A percentile compares a stretch with the other conserved stretches of the same genome.
These are phyloP conservation scores for Prosopis cineraria DNA, from an alignment of 306 rosid species.

Conservation along the genomic window DNA sequence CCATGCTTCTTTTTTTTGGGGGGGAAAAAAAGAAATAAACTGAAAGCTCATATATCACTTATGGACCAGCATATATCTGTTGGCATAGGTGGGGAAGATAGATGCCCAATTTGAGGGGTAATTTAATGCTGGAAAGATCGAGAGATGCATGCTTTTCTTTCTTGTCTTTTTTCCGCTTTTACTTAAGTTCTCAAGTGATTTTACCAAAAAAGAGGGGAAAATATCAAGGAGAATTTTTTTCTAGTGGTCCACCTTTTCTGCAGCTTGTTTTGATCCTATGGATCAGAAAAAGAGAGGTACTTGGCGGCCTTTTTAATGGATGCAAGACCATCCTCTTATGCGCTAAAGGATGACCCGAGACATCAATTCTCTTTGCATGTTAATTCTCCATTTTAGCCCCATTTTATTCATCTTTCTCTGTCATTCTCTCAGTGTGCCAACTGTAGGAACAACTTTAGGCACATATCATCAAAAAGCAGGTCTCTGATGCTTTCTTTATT, in stretches of 20 bases:
- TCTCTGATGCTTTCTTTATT: neutral
- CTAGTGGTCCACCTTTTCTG: slow-evolving; percentile 10
- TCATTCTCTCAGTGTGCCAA: neutral
- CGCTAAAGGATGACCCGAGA: neutral
- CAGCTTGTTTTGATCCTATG: neutral
- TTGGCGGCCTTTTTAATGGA: slow-evolving; percentile 1
- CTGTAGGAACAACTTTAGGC: slow-evolving; percentile 1
- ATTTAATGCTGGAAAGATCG: neutral
- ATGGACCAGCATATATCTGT: neutral
- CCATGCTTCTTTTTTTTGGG: neutral
- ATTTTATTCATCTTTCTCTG: neutral
- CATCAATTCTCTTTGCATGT: neutral
- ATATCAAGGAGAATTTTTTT: slow-evolving; percentile 15
- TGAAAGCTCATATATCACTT: neutral
- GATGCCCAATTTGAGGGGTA: slow-evolving; percentile 3
- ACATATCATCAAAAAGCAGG: neutral
- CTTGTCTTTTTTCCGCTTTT: neutral
- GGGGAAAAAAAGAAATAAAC: neutral
- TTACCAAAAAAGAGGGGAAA: neutral
- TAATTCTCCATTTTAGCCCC: neutral
- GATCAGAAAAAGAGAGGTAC: neutral
- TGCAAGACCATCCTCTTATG: neutral
- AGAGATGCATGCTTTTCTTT: neutral
- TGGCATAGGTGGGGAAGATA: neutral
- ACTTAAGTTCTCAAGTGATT: neutral